phyloP scores from a whole-genome alignment of 140 eudicot species.

The Ambrosia hybrid region DNA sequence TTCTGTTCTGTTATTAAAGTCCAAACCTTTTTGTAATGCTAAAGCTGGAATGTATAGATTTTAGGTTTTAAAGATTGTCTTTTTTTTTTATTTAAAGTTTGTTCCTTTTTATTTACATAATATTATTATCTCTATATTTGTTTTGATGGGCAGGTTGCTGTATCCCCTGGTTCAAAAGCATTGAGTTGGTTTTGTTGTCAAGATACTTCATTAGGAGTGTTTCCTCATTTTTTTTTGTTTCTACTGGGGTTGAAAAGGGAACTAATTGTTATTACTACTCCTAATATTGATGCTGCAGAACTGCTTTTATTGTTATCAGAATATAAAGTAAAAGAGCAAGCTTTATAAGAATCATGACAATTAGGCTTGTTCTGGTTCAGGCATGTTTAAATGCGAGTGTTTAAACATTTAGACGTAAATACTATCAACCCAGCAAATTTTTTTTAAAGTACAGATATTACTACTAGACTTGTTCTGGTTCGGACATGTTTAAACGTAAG shows the following conservation, averaged over 20 bases:
- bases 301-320: too few relatives aligned
- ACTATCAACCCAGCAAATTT: too few relatives aligned
- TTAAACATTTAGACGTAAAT: too few relatives aligned
- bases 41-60: slow-evolving; percentile 71
- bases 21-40: slow-evolving; percentile 40
- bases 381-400: too few relatives aligned
- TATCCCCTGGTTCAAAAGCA: slow-evolving; percentile 87
- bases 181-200: slow-evolving; percentile 80
- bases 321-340: too few relatives aligned
- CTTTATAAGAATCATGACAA: too few relatives aligned
- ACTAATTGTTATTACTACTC: slow-evolving; percentile 10
- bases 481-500: too few relatives aligned
- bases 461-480: too few relatives aligned
- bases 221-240: slow-evolving; percentile 74
- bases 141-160: slow-evolving; percentile 61
- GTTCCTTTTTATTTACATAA: not conserved
- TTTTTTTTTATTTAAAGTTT: too few relatives aligned
- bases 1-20: slow-evolving; percentile 56
- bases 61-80: slow-evolving; percentile 48
- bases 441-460: too few relatives aligned
- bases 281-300: too few relatives aligned
- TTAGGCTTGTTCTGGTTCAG: too few relatives aligned
- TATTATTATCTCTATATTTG: not conserved
- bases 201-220: slow-evolving; percentile 58
- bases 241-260: slow-evolving; percentile 46